Percentiles rank a stretch among this genome's conserved stretches.
Evolutionary conservation across 2,329 filamentous ascomycete genomes (phyloP).

Genomic region (Clarireedia monteithiana): DNA sequence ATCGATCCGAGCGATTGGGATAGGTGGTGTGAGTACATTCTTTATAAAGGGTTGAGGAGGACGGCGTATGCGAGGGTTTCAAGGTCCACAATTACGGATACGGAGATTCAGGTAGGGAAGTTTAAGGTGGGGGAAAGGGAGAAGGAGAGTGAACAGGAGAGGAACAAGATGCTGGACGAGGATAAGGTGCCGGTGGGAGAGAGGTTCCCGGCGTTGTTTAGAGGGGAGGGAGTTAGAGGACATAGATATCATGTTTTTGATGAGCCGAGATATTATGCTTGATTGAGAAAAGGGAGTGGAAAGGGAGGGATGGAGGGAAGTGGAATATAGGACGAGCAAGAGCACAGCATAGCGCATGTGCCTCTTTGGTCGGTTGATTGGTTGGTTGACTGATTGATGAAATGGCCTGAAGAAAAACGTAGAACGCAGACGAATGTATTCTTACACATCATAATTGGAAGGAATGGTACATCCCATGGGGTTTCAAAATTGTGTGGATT

Average conservation of each 20-base stretch:
- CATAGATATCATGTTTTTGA: slow-evolving; percentile 95
- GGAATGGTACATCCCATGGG: neutral
- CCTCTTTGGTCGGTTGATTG: no score
- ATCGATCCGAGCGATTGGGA: slow-evolving; percentile 93
- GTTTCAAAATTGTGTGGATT: no score
- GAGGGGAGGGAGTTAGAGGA: slow-evolving; percentile 76
- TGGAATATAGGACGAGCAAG: no score
- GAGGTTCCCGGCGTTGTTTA: slow-evolving; percentile 79
- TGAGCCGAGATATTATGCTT: slow-evolving; percentile 65
- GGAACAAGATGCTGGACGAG: slow-evolving; percentile 55
- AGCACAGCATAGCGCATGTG: no score
- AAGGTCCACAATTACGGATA: slow-evolving; percentile 89
- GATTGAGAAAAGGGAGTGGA: neutral
- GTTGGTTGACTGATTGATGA: no score
- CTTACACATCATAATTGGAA: neutral
- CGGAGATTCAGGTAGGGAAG: slow-evolving; percentile 92
- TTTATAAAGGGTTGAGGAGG: slow-evolving; percentile 82
- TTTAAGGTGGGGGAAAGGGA: slow-evolving; percentile 73
- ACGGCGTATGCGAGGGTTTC: slow-evolving; percentile 87
- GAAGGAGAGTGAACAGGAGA: slow-evolving; percentile 51
- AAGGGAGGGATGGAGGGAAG: no score
- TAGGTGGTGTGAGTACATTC: slow-evolving; percentile 97
- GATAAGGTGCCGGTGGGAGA: slow-evolving; percentile 66
- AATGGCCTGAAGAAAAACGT: no score
- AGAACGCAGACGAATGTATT: no score